These are phyloP conservation scores for Ogataea kodamae DNA, from an alignment of 805 yeast genomes.

Conservation along the genomic window DNA sequence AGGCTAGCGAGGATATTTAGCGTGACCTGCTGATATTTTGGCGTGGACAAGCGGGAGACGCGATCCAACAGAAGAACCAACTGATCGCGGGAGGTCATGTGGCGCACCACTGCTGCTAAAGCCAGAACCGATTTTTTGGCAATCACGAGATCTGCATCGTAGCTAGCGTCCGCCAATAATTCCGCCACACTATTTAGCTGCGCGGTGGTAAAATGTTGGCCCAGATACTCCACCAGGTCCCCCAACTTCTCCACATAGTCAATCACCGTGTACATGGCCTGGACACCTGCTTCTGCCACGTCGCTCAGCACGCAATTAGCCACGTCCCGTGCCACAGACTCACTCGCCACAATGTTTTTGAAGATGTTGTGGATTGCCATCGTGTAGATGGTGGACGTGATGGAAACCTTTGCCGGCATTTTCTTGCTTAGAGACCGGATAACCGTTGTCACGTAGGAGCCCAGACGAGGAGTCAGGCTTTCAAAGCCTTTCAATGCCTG, in stretches of 20 bases:
- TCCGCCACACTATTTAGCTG: conserved; percentile 25
- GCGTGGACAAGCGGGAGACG: conserved; percentile 1
- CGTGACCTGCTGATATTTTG: conserved; percentile 16
- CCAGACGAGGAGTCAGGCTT: conserved; percentile 37
- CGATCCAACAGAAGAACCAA: conserved; percentile 20
- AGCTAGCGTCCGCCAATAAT: conserved; percentile 36
- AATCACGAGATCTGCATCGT: conserved; percentile 41
- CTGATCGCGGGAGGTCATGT: conserved; percentile 20
- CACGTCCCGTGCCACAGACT: conserved; percentile 24
- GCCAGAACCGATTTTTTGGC: conserved; percentile 44
- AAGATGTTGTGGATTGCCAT: conserved; percentile 49
- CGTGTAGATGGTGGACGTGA: conserved; percentile 48
- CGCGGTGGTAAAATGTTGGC: conserved; percentile 24
- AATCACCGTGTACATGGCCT: conserved; percentile 31
- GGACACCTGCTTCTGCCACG: conserved; percentile 23
- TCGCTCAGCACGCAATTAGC: conserved; percentile 38
- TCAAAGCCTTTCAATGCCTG: conserved; percentile 59
- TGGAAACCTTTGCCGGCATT: conserved; percentile 28
- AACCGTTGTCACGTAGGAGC: conserved; percentile 30
- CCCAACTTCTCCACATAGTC: conserved; percentile 61
- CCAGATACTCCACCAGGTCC: conserved; percentile 49
- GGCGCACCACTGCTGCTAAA: conserved; percentile 33
- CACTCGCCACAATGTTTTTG: conserved; percentile 28
- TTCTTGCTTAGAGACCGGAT: conserved; percentile 29
- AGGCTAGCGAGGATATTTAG: conserved; percentile 20